A percentile compares a stretch with the other conserved stretches of the same genome.
These are phyloP conservation scores for Graphilbum ipis-grandicollis DNA, from an alignment of 2,329 filamentous ascomycete genomes.

Conservation along the genomic window DNA sequence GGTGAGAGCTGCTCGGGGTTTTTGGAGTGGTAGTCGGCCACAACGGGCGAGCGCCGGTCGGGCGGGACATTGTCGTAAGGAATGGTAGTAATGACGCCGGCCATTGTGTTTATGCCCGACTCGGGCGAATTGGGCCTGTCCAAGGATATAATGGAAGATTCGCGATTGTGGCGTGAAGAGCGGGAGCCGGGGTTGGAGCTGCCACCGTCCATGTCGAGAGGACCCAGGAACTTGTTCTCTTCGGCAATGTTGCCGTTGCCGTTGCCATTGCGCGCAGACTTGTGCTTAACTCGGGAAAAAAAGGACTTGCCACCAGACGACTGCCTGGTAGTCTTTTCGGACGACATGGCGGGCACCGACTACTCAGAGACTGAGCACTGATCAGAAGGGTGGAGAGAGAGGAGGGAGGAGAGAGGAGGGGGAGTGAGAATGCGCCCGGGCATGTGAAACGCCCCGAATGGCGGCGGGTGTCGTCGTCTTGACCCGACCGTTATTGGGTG, in stretches of 20 bases:
- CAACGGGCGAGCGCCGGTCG: slow-evolving; percentile 51
- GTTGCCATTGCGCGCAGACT: slow-evolving; percentile 48
- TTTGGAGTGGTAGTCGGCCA: slow-evolving; percentile 56
- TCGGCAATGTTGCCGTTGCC: slow-evolving; percentile 41
- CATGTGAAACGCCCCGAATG: slow-evolving; percentile 11
- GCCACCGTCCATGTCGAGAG: slow-evolving; percentile 41
- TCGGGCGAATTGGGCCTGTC: slow-evolving; percentile 50
- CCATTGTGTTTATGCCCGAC: slow-evolving; percentile 51
- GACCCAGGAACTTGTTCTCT: slow-evolving; percentile 35
- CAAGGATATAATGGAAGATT: slow-evolving; percentile 53
- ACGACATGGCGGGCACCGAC: slow-evolving; percentile 28
- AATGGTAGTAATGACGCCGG: slow-evolving; percentile 74
- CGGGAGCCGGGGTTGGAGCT: slow-evolving; percentile 48
- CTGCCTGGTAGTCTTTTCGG: slow-evolving; percentile 65
- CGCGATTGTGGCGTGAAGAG: slow-evolving; percentile 61
- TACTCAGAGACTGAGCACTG: too few species aligned
- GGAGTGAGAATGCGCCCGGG: not conserved
- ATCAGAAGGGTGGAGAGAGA: slow-evolving; percentile 1
- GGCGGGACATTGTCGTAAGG: slow-evolving; percentile 58
- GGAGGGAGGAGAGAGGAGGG: slow-evolving; percentile 5
- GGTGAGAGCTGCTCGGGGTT: slow-evolving; percentile 37
- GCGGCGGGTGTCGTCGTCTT: not conserved
- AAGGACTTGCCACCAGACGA: slow-evolving; percentile 53
- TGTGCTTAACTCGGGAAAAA: slow-evolving; percentile 80
- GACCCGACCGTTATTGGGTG: too few species aligned